Percentiles rank a stretch among this genome's conserved stretches.
Conservation (phyloP, 768 basidiomycete species). For the Mycena polygramma region DNA sequence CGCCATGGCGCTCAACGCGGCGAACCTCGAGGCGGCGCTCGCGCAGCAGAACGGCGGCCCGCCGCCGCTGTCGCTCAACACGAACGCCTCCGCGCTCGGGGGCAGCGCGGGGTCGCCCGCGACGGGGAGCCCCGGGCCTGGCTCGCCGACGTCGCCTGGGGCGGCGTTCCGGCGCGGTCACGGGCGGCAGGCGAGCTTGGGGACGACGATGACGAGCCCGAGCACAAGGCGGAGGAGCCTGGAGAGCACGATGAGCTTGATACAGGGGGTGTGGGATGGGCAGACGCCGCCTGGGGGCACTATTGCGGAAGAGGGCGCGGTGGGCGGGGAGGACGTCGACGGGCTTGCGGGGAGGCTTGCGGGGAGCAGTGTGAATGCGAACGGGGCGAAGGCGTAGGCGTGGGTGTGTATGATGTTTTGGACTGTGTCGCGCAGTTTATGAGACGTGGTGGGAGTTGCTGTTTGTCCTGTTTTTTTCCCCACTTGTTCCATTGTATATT, state of each 20-base stretch:
- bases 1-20: constrained; percentile 61
- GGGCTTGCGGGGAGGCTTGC: constrained; percentile 31
- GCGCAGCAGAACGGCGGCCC: constrained; percentile 43
- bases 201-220: constrained; percentile 96
- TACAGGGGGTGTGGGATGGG: constrained; percentile 93
- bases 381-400: constrained; percentile 24
- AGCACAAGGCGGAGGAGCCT: constrained; percentile 92
- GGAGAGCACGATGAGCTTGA: constrained; percentile 96
- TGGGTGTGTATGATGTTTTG: too few relatives aligned
- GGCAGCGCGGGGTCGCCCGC: constrained; percentile 29
- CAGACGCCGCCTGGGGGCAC: constrained; percentile 55
- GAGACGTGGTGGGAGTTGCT: too few relatives aligned
- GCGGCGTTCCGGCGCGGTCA: constrained; percentile 78
- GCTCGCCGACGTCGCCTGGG: constrained; percentile 58
- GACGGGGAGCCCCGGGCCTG: constrained; percentile 22
- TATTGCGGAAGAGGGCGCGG: constrained; percentile 49
- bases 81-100: constrained; percentile 39
- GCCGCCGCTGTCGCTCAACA: constrained; percentile 47
- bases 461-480: too few relatives aligned
- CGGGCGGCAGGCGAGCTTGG: constrained; percentile 84
- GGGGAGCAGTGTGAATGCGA: constrained; percentile 36
- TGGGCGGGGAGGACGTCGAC: constrained; percentile 25
- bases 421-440: too few relatives aligned
- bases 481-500: too few relatives aligned
- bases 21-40: constrained; percentile 57